Evolutionary conservation across 2,329 filamentous ascomycete genomes (phyloP).

Genomic region (Harringtonia aguacate): DNA sequence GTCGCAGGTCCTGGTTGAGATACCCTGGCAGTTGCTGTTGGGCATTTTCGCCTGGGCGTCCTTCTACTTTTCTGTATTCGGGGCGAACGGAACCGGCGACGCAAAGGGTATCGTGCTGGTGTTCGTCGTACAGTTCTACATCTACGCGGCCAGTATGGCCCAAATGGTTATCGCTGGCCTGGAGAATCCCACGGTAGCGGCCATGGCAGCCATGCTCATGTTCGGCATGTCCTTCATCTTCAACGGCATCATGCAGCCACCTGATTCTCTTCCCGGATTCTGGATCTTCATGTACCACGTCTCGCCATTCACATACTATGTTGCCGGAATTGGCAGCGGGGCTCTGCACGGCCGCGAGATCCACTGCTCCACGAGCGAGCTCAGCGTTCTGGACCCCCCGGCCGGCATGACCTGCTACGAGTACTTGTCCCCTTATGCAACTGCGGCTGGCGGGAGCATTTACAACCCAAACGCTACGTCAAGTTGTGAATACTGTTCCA

Average conservation of each 20-base stretch:
- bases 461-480: conserved; percentile 45
- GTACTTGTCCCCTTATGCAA: conserved; percentile 47
- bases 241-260: conserved; percentile 49
- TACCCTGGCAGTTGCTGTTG: conserved; percentile 71
- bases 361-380: conserved; percentile 42
- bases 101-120: conserved; percentile 57
- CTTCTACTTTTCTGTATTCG: conserved; percentile 78
- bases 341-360: conserved; percentile 46
- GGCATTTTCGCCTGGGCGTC: conserved; percentile 53
- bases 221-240: conserved; percentile 49
- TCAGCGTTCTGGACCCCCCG: conserved; percentile 54
- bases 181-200: conserved; percentile 56
- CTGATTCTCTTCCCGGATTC: conserved; percentile 52
- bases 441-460: conserved; percentile 46
- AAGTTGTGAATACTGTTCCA: conserved; percentile 57
- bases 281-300: conserved; percentile 70
- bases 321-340: conserved; percentile 56
- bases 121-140: conserved; percentile 52
- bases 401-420: conserved; percentile 48
- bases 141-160: conserved; percentile 62
- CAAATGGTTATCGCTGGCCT: conserved; percentile 64
- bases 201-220: conserved; percentile 49
- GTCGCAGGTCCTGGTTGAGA: conserved; percentile 69
- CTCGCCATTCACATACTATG: conserved; percentile 58
- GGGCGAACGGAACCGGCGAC: conserved; percentile 38